These are phyloP conservation scores for Arthrobotrys entomopaga DNA, from an alignment of 2,329 filamentous ascomycete species.

Conservation along the genomic window DNA sequence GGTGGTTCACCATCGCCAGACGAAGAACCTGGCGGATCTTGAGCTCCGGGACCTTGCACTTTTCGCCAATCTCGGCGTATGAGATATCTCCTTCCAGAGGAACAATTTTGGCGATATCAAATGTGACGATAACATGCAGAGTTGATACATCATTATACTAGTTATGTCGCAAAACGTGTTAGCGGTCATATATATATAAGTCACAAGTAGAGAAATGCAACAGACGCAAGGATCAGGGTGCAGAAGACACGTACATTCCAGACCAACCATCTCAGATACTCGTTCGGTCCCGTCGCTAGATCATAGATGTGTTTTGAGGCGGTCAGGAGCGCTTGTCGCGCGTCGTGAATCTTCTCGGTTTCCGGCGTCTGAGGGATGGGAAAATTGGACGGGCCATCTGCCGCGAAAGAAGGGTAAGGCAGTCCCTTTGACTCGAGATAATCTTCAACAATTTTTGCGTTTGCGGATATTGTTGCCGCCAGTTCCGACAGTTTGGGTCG, in stretches of 20 bases:
- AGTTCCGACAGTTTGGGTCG: conserved; percentile 55
- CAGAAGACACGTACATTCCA: conserved; percentile 46
- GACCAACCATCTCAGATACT: conserved; percentile 51
- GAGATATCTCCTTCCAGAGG: conserved; percentile 46
- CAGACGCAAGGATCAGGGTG: not conserved
- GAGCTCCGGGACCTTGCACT: conserved; percentile 60
- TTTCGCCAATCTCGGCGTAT: conserved; percentile 39
- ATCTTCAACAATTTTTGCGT: conserved; percentile 55
- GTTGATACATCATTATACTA: conserved; percentile 53
- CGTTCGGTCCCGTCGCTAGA: conserved; percentile 45
- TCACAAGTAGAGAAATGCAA: not conserved
- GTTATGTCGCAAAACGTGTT: conserved; percentile 27
- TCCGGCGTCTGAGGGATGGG: conserved; percentile 38
- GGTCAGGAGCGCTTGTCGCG: conserved; percentile 49
- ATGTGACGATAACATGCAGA: conserved; percentile 34
- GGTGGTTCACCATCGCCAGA: conserved; percentile 69
- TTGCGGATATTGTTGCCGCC: conserved; percentile 51
- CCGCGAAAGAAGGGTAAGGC: conserved; percentile 51
- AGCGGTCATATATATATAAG: no score
- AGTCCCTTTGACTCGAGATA: conserved; percentile 47
- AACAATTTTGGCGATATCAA: conserved; percentile 46
- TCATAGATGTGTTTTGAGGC: conserved; percentile 53
- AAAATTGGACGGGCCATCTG: conserved; percentile 49
- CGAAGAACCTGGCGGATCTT: conserved; percentile 68
- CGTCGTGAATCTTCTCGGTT: conserved; percentile 42